Conservation (phyloP, 177 flowering plant species). For the Vitis hybrid region DNA sequence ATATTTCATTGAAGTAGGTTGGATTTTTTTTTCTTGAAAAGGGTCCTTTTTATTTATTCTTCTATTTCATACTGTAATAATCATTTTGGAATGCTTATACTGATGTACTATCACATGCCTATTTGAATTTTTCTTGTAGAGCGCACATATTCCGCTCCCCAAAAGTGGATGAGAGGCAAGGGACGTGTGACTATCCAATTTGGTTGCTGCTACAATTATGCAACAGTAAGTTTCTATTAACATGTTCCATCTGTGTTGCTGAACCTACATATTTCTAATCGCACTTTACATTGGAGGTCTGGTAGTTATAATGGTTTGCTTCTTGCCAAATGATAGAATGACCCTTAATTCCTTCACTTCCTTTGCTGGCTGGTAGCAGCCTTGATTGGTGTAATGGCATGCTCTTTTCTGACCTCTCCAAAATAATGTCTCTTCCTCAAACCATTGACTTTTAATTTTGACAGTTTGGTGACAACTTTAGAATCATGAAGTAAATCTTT, state of each 20-base stretch:
- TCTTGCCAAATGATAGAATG: too few relatives aligned
- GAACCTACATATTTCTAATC: background rate
- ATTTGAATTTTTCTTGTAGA: slow-evolving; percentile 36
- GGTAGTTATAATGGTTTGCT: background rate
- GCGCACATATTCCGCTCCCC: slow-evolving; percentile 79
- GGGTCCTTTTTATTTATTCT: background rate
- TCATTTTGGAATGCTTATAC: background rate
- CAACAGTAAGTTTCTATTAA: slow-evolving; percentile 44
- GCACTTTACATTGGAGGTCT: background rate
- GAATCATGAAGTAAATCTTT: too few relatives aligned
- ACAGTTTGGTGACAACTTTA: too few relatives aligned
- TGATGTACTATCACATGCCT: background rate
- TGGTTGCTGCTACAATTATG: slow-evolving; percentile 97
- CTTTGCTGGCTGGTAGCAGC: too few relatives aligned
- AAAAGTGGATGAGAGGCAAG: slow-evolving; percentile 95
- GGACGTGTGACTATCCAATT: slow-evolving; percentile 93
- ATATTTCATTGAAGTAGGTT: too few relatives aligned
- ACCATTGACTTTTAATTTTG: too few relatives aligned
- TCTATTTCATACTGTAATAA: too few relatives aligned
- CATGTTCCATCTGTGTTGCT: background rate
- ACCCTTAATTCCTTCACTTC: too few relatives aligned
- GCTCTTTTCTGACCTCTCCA: too few relatives aligned
- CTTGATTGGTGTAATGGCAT: too few relatives aligned
- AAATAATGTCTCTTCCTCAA: too few relatives aligned
- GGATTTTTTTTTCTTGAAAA: background rate